Evolutionary conservation across 139 green algal genomes (phyloP), one percentile per base, ranked within the genome.

Genomic region (Eudorina sp.): DNA sequence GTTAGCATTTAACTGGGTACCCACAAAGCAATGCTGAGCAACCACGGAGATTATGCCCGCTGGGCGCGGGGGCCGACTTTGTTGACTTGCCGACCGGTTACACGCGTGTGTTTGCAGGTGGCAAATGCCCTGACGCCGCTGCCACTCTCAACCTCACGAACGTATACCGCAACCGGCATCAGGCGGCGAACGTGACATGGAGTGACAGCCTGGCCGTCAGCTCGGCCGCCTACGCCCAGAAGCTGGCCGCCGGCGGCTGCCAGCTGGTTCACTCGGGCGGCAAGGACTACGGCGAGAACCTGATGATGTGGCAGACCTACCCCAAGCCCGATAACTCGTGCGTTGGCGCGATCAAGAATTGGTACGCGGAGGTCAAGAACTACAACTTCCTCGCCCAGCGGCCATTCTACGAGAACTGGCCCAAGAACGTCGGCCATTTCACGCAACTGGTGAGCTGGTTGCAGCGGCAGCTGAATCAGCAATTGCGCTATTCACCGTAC

Each of bases 281-380:
- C 74, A 43, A 29, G 29, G 43, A 11, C n/a, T 82, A 82, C 45
- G 74, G 74, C 25, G 74, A 82, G 25, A 82, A 82, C 43, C 45
- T 64, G 16, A 58, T 53, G 1, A 14, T 38, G 38, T n/a, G n/a
- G n/a, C n/a, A n/a, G 58, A 29, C 13, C 6, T 68, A 68, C 1
- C 70, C 70, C 25, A 79, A 79, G 43, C 41, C 70, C 13, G 70
- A 79, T 25, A 19, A 53, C 38, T 58, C 14, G 21, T 79, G 70
- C 43, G 4, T 4, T 6, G 25, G 34, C 19, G 70, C 70, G 41
- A 23, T 55, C 25, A 55, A 4, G 13, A 36, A 11, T 19, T 79
- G 70, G 70, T 79, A 79, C 45, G 25, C 6, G 25, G 45, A 82
- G 27, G 74, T 82, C 29, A 25, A 29, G 45, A 9, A 66, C 45